phyloP scores from a whole-genome alignment of 805 yeast genomes.

The Millerozyma acaciae region DNA sequence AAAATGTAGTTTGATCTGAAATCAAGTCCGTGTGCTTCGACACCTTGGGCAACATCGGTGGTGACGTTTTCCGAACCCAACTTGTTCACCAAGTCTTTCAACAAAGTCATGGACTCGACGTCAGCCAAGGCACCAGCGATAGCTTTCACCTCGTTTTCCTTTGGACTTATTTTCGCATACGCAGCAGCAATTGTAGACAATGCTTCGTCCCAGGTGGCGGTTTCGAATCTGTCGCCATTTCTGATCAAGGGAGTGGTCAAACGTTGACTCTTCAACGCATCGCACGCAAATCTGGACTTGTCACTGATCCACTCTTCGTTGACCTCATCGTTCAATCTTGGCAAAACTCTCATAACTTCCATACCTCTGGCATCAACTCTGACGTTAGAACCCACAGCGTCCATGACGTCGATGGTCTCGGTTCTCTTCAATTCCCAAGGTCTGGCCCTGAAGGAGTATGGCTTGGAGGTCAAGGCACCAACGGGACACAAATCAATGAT shows the following conservation, averaged over 20 bases:
- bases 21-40: conserved; percentile 62
- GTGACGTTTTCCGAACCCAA: conserved; percentile 80
- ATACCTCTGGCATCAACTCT: conserved; percentile 85
- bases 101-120: conserved; percentile 76
- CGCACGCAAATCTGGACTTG: conserved; percentile 81
- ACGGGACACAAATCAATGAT: conserved; percentile 87
- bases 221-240: conserved; percentile 63
- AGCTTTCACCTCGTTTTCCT: conserved; percentile 72
- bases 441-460: conserved; percentile 87
- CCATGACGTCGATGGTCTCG: conserved; percentile 80
- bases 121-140: conserved; percentile 79
- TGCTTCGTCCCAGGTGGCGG: conserved; percentile 87
- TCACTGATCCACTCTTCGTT: conserved; percentile 92
- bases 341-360: conserved; percentile 83
- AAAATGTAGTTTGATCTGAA: conserved; percentile 75
- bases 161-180: conserved; percentile 50
- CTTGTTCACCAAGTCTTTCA: conserved; percentile 73
- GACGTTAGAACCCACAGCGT: conserved; percentile 77
- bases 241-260: conserved; percentile 76
- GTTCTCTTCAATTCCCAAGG: conserved; percentile 93
- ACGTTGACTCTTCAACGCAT: conserved; percentile 82
- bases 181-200: conserved; percentile 65
- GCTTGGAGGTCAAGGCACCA: conserved; percentile 86
- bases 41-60: conserved; percentile 60
- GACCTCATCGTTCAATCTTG: conserved; percentile 79